Base-by-base conservation (phyloP, 2,329 filamentous ascomycete genomes). In the Phymatotrichopsis omnivora region DNA sequence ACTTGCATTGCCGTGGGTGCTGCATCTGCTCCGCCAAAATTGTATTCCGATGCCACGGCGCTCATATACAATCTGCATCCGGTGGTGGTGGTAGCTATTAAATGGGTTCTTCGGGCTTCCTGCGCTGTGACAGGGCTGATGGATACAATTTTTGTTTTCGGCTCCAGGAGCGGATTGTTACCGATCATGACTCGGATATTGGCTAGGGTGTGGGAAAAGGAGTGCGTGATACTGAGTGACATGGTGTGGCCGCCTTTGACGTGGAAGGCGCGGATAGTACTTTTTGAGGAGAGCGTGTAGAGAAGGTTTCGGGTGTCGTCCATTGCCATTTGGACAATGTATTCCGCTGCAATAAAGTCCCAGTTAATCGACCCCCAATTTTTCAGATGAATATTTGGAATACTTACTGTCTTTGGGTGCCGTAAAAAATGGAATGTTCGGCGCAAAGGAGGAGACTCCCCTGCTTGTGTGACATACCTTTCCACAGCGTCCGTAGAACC, bases 1-100 rank as follows among this genome's bases (percentile, higher is more conserved):
- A 95, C 78, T 63, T 95, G 87, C 85, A 98, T 95, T 64, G 85
- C 95, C 57, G 84, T 87, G 1, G 91, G 87, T 0, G 83, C 78
- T 5, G 53, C 45, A 42, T 56, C 53, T n/a, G 50, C 22, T 14
- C 53, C 55, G 11, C 47, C 43, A 12, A 56, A 56, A 11, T 50
- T 52, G 42, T 56, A 58, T 30, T 57, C 57, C 4, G 56, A 58
- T 32, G 56, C 47, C 14, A 51, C 55, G 4, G 89, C 85, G 60
- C 86, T 96, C 42, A 98, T 72, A 62, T 91, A 96, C 4, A 98
- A 75, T 17, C 91, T 78, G 61, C 87, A 93, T 16, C 93, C 91
- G 0, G 85, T 93, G 47, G 81, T 80, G 0, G 89, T 96, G 11
- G 87, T 79, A 2, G 86, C 87, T 74, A 96, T 82, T 14, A 98